phyloP scores from a whole-genome alignment of 441 rosid genomes.

The Oxalis stricta region DNA sequence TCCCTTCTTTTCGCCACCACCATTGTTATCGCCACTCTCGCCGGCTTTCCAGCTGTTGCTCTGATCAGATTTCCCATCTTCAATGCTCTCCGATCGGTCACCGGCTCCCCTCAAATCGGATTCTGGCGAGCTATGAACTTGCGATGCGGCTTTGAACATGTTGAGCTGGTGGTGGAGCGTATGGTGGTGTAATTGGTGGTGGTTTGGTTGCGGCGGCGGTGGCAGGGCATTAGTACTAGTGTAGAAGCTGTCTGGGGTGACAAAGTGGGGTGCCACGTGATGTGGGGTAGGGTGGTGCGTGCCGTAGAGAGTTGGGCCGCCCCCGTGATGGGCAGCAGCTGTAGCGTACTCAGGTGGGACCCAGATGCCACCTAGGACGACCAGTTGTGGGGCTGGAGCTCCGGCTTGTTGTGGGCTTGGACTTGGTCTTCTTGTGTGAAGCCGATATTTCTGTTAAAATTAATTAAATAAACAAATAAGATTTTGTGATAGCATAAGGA shows the following conservation, averaged over 20 bases:
- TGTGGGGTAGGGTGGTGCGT: constrained; percentile 35
- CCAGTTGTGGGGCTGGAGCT: constrained; percentile 44
- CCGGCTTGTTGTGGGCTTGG: constrained; percentile 73
- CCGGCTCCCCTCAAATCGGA: constrained; percentile 35
- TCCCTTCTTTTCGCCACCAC: constrained; percentile 44
- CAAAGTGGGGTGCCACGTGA: constrained; percentile 49
- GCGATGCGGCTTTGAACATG: constrained; percentile 35
- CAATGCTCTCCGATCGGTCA: constrained; percentile 66
- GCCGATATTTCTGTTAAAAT: constrained; percentile 76
- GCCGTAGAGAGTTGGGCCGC: constrained; percentile 33
- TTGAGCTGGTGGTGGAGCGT: constrained; percentile 45
- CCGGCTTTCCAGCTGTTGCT: constrained; percentile 76
- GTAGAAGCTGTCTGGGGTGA: constrained; percentile 59
- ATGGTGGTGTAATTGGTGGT: constrained; percentile 16
- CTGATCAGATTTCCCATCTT: constrained; percentile 73
- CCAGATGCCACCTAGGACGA: constrained; percentile 90
- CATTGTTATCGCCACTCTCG: constrained; percentile 36
- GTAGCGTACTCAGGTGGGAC: constrained; percentile 87
- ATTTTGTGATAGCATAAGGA: too few species aligned
- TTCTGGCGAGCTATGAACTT: constrained; percentile 39
- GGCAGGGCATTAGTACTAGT: constrained; percentile 16
- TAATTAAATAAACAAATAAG: too few species aligned
- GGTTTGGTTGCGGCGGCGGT: constrained; percentile 15
- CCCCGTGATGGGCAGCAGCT: constrained; percentile 38
- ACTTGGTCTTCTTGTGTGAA: constrained; percentile 91